phyloP scores from a whole-genome alignment of 257 asterid species.

The Handroanthus guayacan region DNA sequence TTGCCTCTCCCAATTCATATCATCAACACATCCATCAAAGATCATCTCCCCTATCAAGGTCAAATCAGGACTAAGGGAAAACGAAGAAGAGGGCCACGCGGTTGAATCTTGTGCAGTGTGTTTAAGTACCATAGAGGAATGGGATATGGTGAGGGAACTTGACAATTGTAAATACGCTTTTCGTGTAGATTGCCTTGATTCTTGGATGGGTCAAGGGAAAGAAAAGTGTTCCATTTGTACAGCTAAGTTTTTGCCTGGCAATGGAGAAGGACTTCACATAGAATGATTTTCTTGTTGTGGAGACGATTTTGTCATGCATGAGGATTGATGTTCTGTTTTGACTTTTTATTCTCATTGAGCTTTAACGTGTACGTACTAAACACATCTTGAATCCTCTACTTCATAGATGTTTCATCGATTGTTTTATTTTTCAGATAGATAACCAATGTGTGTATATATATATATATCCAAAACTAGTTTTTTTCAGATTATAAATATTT shows the following conservation, averaged over 20 bases:
- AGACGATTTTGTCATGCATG: constrained; percentile 29
- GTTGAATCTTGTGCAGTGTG: constrained; percentile 32
- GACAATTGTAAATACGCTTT: constrained; percentile 38
- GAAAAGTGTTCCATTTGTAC: constrained; percentile 38
- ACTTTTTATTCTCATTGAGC: background rate
- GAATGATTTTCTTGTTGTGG: constrained; percentile 47
- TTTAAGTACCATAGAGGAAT: constrained; percentile 33
- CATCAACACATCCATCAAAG: background rate
- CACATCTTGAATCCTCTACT: too few relatives aligned
- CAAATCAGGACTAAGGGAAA: background rate
- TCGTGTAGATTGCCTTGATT: constrained; percentile 39
- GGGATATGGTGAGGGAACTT: constrained; percentile 35
- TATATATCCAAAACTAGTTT: too few relatives aligned
- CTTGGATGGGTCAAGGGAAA: constrained; percentile 34
- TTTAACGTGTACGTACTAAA: too few relatives aligned
- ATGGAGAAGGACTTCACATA: constrained; percentile 31
- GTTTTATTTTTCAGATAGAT: too few relatives aligned
- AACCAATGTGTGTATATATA: too few relatives aligned
- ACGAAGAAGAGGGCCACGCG: background rate
- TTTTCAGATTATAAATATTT: too few relatives aligned
- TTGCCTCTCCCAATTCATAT: constrained; percentile 29
- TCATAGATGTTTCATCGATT: too few relatives aligned
- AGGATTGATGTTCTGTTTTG: background rate
- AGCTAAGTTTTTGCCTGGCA: constrained; percentile 9
- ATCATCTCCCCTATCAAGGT: constrained; percentile 23